A percentile compares a stretch with the other conserved stretches of the same genome.
phyloP scores from a whole-genome alignment of 306 rosid genomes.

The Cucumis sativus region Cucumber_9930_V3 NC_026660.2:26044001-26044500 shows the following conservation, averaged over 20 bases:
- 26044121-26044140: neutral
- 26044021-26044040: neutral
- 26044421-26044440: neutral
- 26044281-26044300: neutral
- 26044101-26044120: neutral
- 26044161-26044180: neutral
- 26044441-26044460: neutral
- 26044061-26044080: neutral
- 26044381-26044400: conserved; percentile 64
- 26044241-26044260: neutral
- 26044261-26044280: neutral
- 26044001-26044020: conserved; percentile 1
- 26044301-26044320: conserved; percentile 83
- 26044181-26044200: neutral
- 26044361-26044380: conserved; percentile 73
- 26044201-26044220: neutral
- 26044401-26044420: conserved; percentile 9
- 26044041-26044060: neutral
- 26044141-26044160: neutral
- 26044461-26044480: neutral
- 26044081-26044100: neutral
- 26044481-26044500: neutral
- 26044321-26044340: conserved; percentile 86
- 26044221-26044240: neutral
- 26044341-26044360: conserved; percentile 95